phyloP scores from a whole-genome alignment of 208 protist genomes.

The Zelonia costaricensis region DNA sequence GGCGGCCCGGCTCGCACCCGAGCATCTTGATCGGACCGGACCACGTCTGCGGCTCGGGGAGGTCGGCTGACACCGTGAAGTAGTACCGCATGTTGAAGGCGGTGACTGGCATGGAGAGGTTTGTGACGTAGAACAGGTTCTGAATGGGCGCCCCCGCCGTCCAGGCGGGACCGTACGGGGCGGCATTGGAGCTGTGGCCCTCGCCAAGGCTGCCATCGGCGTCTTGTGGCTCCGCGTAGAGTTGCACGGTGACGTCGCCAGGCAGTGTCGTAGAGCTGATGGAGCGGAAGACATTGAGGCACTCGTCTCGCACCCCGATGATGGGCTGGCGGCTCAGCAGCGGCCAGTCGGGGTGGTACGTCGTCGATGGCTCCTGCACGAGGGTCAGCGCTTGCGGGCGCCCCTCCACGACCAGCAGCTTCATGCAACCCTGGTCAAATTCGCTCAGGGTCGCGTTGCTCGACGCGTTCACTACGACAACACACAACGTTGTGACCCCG shows the following conservation, averaged over 20 bases:
- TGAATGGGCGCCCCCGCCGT: conserved; percentile 11
- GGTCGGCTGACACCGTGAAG: conserved; percentile 9
- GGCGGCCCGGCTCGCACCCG: conserved; percentile 18
- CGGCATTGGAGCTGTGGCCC: too few relatives aligned
- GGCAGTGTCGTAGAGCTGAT: conserved; percentile 3
- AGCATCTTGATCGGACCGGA: conserved; percentile 16
- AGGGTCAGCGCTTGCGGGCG: conserved; percentile 16
- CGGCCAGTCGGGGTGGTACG: conserved; percentile 16
- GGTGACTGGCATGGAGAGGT: conserved; percentile 24
- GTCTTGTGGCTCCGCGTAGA: conserved; percentile 7
- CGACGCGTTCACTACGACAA: too few relatives aligned
- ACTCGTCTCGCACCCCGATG: conserved; percentile 33
- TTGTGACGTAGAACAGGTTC: conserved; percentile 34
- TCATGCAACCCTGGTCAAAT: neutral
- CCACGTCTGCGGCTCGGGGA: conserved; percentile 9
- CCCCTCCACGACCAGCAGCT: conserved; percentile 17
- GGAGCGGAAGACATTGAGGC: conserved; percentile 26
- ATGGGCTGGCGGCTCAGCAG: conserved; percentile 33
- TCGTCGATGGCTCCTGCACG: conserved; percentile 20
- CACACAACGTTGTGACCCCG: too few relatives aligned
- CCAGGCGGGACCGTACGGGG: conserved; percentile 11
- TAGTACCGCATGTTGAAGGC: conserved; percentile 15
- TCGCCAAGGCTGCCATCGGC: neutral
- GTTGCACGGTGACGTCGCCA: conserved; percentile 14
- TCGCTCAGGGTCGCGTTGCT: neutral